Conservation (phyloP, 2,329 filamentous ascomycete genomes). For the Diplodia intermedia region DNA sequence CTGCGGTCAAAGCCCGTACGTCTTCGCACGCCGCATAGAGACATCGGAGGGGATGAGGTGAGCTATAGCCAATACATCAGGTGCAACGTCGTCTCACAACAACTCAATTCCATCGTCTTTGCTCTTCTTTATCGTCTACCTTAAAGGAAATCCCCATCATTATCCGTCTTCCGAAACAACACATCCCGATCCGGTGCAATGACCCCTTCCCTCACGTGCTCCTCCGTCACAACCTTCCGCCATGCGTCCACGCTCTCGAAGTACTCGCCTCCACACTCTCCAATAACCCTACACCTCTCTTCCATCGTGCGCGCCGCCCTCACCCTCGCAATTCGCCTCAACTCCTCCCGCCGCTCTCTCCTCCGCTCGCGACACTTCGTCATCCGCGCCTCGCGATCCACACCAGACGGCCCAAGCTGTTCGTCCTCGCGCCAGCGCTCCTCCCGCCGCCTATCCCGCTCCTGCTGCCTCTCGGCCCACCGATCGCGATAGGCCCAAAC, state of each 20-base stretch:
- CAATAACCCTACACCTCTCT: conserved; percentile 6
- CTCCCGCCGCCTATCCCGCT: background rate
- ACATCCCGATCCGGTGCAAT: background rate
- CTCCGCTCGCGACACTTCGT: background rate
- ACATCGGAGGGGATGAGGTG: too few relatives aligned
- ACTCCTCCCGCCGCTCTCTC: background rate
- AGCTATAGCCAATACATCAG: too few relatives aligned
- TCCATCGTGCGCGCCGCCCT: conserved; percentile 7
- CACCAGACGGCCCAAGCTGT: background rate
- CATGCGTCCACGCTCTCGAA: conserved; percentile 14
- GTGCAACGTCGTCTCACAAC: too few relatives aligned
- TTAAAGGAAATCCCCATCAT: background rate
- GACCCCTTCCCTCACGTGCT: conserved; percentile 6
- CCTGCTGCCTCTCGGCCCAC: background rate
- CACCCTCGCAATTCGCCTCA: background rate
- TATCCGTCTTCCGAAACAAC: background rate
- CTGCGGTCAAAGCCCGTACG: background rate
- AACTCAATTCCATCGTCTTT: too few relatives aligned
- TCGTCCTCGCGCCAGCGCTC: background rate
- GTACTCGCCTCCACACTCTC: conserved; percentile 10
- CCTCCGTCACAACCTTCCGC: conserved; percentile 1
- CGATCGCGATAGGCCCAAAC: conserved; percentile 7
- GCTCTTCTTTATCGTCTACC: too few relatives aligned
- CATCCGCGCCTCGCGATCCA: background rate
- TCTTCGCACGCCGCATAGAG: background rate